These are phyloP conservation scores for Rhizopogon salebrosus DNA, from an alignment of 768 basidiomycete genomes.

Conservation along the genomic window DNA sequence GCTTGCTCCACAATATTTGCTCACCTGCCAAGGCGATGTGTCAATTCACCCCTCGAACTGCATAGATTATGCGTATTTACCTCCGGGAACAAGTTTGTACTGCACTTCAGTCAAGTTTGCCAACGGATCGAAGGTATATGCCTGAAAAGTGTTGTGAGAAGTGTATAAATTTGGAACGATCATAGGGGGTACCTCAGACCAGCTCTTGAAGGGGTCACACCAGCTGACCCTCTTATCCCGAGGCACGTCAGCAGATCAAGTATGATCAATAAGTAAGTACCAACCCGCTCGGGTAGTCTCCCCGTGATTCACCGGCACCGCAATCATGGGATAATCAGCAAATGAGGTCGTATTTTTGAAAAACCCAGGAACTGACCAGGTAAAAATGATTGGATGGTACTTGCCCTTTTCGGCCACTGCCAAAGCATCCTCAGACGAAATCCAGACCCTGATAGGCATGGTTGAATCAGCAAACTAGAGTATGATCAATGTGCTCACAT, in stretches of 20 bases:
- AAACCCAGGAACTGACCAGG: constrained; percentile 26
- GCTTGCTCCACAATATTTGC: constrained; percentile 71
- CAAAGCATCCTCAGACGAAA: constrained; percentile 54
- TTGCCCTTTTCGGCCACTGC: constrained; percentile 63
- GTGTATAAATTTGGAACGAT: not conserved
- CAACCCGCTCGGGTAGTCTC: constrained; percentile 39
- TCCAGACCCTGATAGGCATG: constrained; percentile 55
- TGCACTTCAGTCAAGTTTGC: constrained; percentile 47
- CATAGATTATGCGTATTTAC: constrained; percentile 29
- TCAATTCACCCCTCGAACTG: not conserved
- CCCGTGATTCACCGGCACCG: constrained; percentile 69
- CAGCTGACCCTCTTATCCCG: constrained; percentile 46
- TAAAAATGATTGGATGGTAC: constrained; percentile 76
- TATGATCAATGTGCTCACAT: constrained; percentile 34
- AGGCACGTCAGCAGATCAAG: not conserved
- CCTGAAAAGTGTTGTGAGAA: constrained; percentile 27
- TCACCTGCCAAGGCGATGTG: constrained; percentile 36
- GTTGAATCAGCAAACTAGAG: constrained; percentile 4
- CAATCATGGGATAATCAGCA: constrained; percentile 41
- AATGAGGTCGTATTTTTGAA: not conserved
- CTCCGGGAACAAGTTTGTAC: constrained; percentile 59
- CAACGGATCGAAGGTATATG: constrained; percentile 70
- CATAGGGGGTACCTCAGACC: constrained; percentile 59
- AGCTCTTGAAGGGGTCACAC: constrained; percentile 79
- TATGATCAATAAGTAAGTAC: constrained; percentile 4